Percentiles rank a stretch among this genome's conserved stretches.
phyloP scores from a whole-genome alignment of 2,329 filamentous ascomycete species.

The Aspergillus ochraceus region DNA sequence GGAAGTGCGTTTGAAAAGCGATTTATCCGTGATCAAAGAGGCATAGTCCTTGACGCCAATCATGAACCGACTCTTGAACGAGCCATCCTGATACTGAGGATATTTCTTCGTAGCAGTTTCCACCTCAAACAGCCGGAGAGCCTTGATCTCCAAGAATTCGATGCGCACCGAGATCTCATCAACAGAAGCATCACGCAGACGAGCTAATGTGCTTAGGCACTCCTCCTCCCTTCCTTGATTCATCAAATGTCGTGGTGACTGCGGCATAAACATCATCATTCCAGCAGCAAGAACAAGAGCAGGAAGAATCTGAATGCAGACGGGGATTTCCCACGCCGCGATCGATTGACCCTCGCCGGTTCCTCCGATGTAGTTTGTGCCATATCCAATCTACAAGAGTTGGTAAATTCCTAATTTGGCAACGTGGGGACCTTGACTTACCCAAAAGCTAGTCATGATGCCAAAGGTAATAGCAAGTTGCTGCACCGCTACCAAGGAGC shows the following conservation, averaged over 20 bases:
- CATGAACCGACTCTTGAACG: slow-evolving; percentile 63
- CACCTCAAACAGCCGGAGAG: slow-evolving; percentile 72
- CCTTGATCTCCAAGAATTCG: slow-evolving; percentile 77
- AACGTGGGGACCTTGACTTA: slow-evolving; percentile 15
- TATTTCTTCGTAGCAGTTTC: slow-evolving; percentile 65
- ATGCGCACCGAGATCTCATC: slow-evolving; percentile 71
- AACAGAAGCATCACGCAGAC: slow-evolving; percentile 60
- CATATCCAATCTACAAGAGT: slow-evolving; percentile 40
- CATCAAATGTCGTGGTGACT: slow-evolving; percentile 71
- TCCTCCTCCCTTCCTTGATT: slow-evolving; percentile 69
- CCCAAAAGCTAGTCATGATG: slow-evolving; percentile 46
- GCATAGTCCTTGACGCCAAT: slow-evolving; percentile 54
- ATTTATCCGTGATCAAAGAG: slow-evolving; percentile 34
- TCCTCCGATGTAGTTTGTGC: slow-evolving; percentile 64
- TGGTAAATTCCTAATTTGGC: not conserved
- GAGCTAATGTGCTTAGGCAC: slow-evolving; percentile 62
- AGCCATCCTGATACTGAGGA: slow-evolving; percentile 63
- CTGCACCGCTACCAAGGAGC: slow-evolving; percentile 43
- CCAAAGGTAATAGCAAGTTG: slow-evolving; percentile 47
- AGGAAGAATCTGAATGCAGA: slow-evolving; percentile 69
- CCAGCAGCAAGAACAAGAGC: slow-evolving; percentile 65
- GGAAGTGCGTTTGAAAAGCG: slow-evolving; percentile 37
- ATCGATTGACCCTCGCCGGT: slow-evolving; percentile 60
- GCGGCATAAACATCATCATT: slow-evolving; percentile 74
- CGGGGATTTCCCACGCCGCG: slow-evolving; percentile 72